Percentiles rank a stretch among this genome's conserved stretches.
Conservation (phyloP, 495 filamentous ascomycete genomes). For the Pyrenula aspistea region DNA sequence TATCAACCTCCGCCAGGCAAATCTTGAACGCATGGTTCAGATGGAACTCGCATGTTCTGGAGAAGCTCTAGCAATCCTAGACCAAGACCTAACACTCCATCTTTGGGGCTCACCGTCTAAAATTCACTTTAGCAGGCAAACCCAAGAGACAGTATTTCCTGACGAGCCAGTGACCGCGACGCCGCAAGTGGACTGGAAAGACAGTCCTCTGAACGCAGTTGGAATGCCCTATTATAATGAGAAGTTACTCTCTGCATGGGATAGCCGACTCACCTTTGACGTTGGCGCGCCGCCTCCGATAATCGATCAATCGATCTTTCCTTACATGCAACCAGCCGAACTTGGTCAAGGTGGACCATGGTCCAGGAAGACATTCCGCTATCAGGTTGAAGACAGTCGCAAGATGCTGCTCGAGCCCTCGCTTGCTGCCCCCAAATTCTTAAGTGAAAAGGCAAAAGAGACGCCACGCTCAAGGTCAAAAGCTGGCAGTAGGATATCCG, state of each 20-base stretch:
- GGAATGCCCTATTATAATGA: constrained; percentile 94
- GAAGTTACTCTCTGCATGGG: constrained; percentile 77
- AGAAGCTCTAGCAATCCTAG: constrained; percentile 73
- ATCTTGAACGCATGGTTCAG: constrained; percentile 57
- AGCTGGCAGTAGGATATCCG: constrained; percentile 42
- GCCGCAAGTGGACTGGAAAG: constrained; percentile 49
- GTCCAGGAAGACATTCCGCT: constrained; percentile 56
- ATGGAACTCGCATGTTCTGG: constrained; percentile 86
- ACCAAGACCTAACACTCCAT: constrained; percentile 66
- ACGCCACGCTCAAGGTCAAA: constrained; percentile 32
- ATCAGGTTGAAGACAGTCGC: constrained; percentile 78
- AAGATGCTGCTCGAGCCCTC: constrained; percentile 21
- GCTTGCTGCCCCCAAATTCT: constrained; percentile 66
- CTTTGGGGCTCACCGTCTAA: constrained; percentile 90
- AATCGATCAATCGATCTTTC: constrained; percentile 61
- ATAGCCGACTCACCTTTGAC: constrained; percentile 68
- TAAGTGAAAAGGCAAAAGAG: constrained; percentile 82
- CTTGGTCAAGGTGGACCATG: constrained; percentile 68
- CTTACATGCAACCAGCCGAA: constrained; percentile 53
- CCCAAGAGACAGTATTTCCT: constrained; percentile 64
- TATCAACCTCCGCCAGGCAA: constrained; percentile 78
- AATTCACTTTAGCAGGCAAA: constrained; percentile 78
- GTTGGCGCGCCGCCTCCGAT: constrained; percentile 69
- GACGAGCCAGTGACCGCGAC: constrained; percentile 41
- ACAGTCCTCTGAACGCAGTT: constrained; percentile 72